These are phyloP conservation scores for Apiospora aurea DNA, from an alignment of 2,329 filamentous ascomycete species.

Conservation along the genomic window DNA sequence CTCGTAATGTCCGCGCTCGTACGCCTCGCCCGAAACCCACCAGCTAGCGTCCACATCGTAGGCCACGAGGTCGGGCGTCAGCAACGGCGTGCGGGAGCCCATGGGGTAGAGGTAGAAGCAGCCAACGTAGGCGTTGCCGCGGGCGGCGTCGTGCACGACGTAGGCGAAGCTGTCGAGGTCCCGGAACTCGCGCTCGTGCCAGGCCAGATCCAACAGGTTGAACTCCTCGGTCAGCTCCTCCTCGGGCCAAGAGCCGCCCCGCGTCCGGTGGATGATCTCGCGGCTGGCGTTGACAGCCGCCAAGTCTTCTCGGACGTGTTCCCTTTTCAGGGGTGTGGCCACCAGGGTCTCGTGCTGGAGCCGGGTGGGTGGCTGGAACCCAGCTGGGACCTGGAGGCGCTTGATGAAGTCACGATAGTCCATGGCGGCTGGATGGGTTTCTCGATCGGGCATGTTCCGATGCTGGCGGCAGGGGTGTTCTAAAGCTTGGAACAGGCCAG, in stretches of 20 bases:
- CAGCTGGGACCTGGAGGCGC: neutral
- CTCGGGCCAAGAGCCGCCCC: constrained; percentile 23
- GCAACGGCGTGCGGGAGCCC: constrained; percentile 7
- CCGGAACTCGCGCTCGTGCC: constrained; percentile 23
- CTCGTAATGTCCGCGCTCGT: constrained; percentile 8
- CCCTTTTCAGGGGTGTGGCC: constrained; percentile 13
- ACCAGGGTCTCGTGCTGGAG: constrained; percentile 12
- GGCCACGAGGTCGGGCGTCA: constrained; percentile 11
- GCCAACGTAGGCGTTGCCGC: constrained; percentile 4
- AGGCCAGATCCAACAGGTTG: constrained; percentile 21
- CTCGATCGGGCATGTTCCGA: neutral
- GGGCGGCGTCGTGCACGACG: constrained; percentile 6
- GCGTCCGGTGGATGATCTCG: constrained; percentile 6
- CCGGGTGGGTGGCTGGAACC: neutral
- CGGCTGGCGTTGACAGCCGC: constrained; percentile 22
- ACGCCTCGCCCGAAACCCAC: constrained; percentile 16
- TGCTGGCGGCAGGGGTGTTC: neutral
- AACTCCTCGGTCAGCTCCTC: constrained; percentile 21
- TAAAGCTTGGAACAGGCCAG: neutral
- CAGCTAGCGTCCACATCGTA: constrained; percentile 24
- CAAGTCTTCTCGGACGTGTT: constrained; percentile 21
- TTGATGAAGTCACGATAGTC: constrained; percentile 19
- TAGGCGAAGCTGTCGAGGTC: constrained; percentile 22
- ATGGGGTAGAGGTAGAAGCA: constrained; percentile 24
- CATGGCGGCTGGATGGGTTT: neutral